phyloP scores from a whole-genome alignment of 768 basidiomycete genomes.

The Dentipellis fragilis region DNA sequence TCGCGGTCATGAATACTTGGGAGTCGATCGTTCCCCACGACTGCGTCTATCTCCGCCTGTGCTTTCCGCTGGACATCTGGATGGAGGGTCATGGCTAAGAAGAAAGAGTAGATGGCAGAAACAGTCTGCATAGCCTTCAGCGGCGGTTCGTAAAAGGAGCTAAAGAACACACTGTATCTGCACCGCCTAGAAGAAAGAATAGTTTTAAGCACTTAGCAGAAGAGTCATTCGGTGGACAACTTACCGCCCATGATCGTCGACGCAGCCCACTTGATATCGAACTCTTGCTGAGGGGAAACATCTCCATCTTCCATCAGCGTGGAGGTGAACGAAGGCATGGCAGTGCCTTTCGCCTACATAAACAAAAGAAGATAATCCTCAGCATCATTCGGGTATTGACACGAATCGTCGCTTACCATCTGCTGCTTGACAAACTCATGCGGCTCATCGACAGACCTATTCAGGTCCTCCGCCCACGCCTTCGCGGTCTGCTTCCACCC shows the following conservation, averaged over 20 bases:
- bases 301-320: neutral
- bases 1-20: constrained; percentile 18
- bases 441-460: neutral
- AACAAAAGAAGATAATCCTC: neutral
- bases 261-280: constrained; percentile 16
- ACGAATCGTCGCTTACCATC: neutral
- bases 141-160: neutral
- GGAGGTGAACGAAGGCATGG: neutral
- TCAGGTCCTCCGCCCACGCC: neutral
- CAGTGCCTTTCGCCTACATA: neutral
- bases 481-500: neutral
- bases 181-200: neutral
- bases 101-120: constrained; percentile 4
- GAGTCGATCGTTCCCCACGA: constrained; percentile 16
- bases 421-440: neutral
- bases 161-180: constrained; percentile 1
- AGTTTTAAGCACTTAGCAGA: neutral
- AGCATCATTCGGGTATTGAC: neutral
- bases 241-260: neutral
- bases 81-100: constrained; percentile 8
- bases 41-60: constrained; percentile 18
- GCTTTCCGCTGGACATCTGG: constrained; percentile 13
- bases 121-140: neutral
- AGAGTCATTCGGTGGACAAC: neutral
- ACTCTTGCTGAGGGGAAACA: neutral